Conservation (phyloP, 1,284 basidiomycete genomes). For the Entoloma clypeatum region DNA sequence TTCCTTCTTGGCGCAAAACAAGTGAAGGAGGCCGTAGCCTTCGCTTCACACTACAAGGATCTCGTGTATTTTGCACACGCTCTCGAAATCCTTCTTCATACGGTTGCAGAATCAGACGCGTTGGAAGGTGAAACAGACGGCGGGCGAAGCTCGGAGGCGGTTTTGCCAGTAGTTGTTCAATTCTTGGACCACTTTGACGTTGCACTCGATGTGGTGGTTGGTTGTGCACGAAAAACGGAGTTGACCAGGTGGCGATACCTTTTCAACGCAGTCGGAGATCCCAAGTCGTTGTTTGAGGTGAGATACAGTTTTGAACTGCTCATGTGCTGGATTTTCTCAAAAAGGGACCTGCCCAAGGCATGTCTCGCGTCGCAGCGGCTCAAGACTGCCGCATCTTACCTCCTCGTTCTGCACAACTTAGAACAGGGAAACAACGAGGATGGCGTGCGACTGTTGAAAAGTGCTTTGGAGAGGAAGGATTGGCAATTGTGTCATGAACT, state of each 20-base stretch:
- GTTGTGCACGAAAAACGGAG: slow-evolving; percentile 97
- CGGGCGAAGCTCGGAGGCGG: slow-evolving; percentile 32
- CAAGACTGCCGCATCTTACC: slow-evolving; percentile 90
- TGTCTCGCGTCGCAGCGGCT: slow-evolving; percentile 75
- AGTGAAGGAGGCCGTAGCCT: slow-evolving; percentile 75
- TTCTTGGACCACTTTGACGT: slow-evolving; percentile 95
- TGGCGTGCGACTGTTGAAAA: slow-evolving; percentile 72
- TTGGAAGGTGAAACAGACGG: slow-evolving; percentile 28
- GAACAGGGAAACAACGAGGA: slow-evolving; percentile 83
- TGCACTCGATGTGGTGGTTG: slow-evolving; percentile 89
- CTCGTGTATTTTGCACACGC: slow-evolving; percentile 94
- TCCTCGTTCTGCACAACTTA: slow-evolving; percentile 90
- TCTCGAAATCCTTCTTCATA: slow-evolving; percentile 91
- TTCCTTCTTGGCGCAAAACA: slow-evolving; percentile 77
- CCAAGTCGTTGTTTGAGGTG: slow-evolving; percentile 88
- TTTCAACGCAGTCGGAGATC: slow-evolving; percentile 89
- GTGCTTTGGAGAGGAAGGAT: slow-evolving; percentile 71
- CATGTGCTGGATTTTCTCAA: slow-evolving; percentile 4
- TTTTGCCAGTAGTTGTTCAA: slow-evolving; percentile 74
- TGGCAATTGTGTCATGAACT: slow-evolving; percentile 86
- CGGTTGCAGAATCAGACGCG: slow-evolving; percentile 89
- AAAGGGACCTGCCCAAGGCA: slow-evolving; percentile 43
- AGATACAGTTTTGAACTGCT: slow-evolving; percentile 15
- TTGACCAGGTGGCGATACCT: slow-evolving; percentile 86
- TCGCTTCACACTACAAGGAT: slow-evolving; percentile 84